Base-by-base conservation (phyloP, 176 grass and related monocot genomes). In the Aegilops speltoides region DNA sequence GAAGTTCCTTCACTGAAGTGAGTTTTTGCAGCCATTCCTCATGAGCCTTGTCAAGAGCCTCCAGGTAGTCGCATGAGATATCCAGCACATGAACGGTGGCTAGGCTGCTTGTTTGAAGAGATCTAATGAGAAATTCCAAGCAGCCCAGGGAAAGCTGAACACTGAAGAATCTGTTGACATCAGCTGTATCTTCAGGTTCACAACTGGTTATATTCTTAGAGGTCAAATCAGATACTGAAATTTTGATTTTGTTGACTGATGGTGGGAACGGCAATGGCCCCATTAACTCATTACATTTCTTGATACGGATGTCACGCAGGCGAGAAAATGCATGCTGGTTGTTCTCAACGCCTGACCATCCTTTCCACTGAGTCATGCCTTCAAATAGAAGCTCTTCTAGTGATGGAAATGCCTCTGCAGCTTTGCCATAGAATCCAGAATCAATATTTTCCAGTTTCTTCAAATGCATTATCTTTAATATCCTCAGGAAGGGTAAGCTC, bases 21-120 rank as follows among this genome's bases (percentile, higher is more conserved):
- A 88, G 86, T 33, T 78, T 48, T 28, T 78, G 73, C 17, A 88
- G 60, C 79, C 86, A 88, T 66, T 78, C 22, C 60, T 88, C 79
- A 31, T 88, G 60, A 5, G 48, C 62, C 3, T 48, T 37, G 23
- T 34, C 34, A 78, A 83, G 46, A 22, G 34, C 54, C 46, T n/a
- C 26, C 10, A 83, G 31, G 45, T 50, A 4, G 33, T 29, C 5
- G 24, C 23, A 78, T 56, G 79, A 87, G 16, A 87, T 4, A 11
- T 65, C 24, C 22, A 65, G 68, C 68, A 43, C 6, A 29, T 73
- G 52, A 43, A 83, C 0, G 10, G 33, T 62, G 34, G 34, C 32
- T 26, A 83, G 34, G 52, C 34, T 72, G n/a, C 34, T 83, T 5
- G 23, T 41, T 73, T 10, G 50, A 73, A 83, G 15, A 28, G 23